Evolutionary conservation across 2,329 filamentous ascomycete genomes (phyloP).

Genomic region (Sordariomycetes sp.): DNA sequence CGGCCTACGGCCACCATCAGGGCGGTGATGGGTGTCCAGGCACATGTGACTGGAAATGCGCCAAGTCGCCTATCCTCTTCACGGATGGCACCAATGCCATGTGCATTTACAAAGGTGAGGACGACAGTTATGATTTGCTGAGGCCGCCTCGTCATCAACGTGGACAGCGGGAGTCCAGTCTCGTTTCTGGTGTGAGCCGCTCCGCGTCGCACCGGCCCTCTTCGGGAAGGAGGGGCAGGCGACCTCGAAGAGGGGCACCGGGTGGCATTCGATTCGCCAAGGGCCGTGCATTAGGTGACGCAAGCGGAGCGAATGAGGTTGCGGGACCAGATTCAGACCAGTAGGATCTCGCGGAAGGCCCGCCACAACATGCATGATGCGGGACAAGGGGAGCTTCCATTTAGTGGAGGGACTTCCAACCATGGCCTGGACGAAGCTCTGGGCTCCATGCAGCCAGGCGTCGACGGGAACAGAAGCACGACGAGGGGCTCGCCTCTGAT

Average conservation of each 20-base stretch:
- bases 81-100: background rate
- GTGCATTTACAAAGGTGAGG: background rate
- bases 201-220: background rate
- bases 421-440: background rate
- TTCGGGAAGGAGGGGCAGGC: background rate
- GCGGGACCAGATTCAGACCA: background rate
- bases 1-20: background rate
- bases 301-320: background rate
- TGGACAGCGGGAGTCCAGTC: background rate
- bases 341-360: conserved; percentile 3
- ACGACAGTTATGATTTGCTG: background rate
- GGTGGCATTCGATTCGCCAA: background rate
- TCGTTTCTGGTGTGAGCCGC: background rate
- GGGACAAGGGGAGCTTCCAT: conserved; percentile 1
- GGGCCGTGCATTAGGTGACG: background rate
- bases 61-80: background rate
- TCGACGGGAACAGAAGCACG: background rate
- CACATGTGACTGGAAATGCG: background rate
- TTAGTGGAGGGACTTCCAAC: background rate
- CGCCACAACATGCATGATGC: conserved; percentile 1
- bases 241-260: background rate
- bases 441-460: background rate
- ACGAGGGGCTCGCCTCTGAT: background rate
- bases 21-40: background rate
- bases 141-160: background rate